Evolutionary conservation across 2,329 filamentous ascomycete species (phyloP), one percentile per base, ranked within the genome.

Genomic region (Colletotrichum tropicale): DNA sequence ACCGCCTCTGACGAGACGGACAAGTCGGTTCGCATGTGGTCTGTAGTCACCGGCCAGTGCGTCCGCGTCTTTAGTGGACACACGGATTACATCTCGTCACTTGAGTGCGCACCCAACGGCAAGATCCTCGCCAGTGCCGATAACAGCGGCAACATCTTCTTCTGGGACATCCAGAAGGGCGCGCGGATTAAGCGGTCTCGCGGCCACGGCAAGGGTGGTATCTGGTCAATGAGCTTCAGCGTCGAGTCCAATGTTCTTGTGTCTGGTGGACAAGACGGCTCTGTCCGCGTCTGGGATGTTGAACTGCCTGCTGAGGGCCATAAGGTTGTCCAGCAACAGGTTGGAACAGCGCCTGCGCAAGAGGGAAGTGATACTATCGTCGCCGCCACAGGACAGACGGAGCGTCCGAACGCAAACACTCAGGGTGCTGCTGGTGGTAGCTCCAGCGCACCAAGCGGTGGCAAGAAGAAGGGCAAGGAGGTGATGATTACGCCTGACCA

Each of bases 1-100:
- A 98, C 97, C 0, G 96, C 94, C 5, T 98, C 95, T 15, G 94
- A 94, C 78, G 96, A 93, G 81, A 91, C 89, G 8, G 92, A 99
- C 84, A 96, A 96, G 84, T 97, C 96, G 1, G 95, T 98, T 38
- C 93, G 97, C 34, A 98, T 99, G 96, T 99, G 97, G 97, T 93
- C 96, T 12, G 91, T 98, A n/a, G 91, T 92, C 13, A 96, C 94
- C 10, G 97, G 97, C 32, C 93, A 93, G 77, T 95, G 96, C 43
- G 95, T 98, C 7, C 94, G 97, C 30, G 92, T 98, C 81, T 98
- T 98, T 82, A 96, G 95, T 0, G 97, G 97, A 2, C 97, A 99
- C 82, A 94, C 92, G 0, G 95, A 97, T 66, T 95, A 95, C 81
- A 93, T 98, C 82, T 98, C 94, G 16, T 91, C 95, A 0, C 87